Conservation (phyloP, 192 early-diverging fungal genomes). For the Diversispora epigaea region DNA sequence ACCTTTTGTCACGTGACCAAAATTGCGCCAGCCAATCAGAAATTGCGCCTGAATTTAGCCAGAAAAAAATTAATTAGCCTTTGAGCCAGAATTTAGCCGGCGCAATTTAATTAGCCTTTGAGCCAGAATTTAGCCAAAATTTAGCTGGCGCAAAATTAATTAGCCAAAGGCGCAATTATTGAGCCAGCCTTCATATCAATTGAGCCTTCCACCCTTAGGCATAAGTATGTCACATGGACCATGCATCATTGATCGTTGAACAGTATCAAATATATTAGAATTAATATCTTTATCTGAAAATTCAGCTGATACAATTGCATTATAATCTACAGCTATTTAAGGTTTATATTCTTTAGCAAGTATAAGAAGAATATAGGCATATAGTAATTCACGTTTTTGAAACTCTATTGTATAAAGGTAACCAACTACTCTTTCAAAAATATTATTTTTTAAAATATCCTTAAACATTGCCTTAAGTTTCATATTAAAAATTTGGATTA, state of each 20-base stretch:
- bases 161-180: too few relatives aligned
- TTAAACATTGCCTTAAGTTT: conserved; percentile 22
- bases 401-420: conserved; percentile 33
- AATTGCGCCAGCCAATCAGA: too few relatives aligned
- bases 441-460: too few relatives aligned
- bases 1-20: too few relatives aligned
- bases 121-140: too few relatives aligned
- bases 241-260: conserved; percentile 31
- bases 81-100: too few relatives aligned
- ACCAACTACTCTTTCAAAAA: conserved; percentile 16
- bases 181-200: too few relatives aligned
- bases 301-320: conserved; percentile 31
- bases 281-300: conserved; percentile 2
- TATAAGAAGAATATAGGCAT: conserved; percentile 37
- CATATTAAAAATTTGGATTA: conserved; percentile 14
- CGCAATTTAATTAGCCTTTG: too few relatives aligned
- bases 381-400: conserved; percentile 36
- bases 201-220: too few relatives aligned
- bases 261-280: conserved; percentile 24
- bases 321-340: conserved; percentile 13
- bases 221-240: conserved; percentile 26
- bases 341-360: not conserved
- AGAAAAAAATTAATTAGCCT: too few relatives aligned
- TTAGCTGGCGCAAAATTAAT: too few relatives aligned
- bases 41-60: too few relatives aligned